Evolutionary conservation across 176 grass and related monocot genomes (phyloP), one percentile per base, ranked within the genome.

Genomic region (Ensete ventricosum): DNA sequence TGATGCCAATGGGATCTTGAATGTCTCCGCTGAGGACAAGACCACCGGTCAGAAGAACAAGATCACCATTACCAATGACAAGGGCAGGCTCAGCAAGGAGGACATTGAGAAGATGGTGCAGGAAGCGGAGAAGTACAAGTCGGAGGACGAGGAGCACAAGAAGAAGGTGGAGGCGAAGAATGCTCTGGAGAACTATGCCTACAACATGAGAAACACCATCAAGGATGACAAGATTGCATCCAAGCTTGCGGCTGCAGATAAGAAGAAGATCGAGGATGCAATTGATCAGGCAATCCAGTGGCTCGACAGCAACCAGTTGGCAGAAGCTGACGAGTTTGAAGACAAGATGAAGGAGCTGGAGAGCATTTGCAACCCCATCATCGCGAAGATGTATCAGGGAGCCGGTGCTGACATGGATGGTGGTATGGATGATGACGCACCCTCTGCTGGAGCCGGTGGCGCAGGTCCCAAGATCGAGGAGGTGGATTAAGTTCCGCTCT

Each of bases 281-380:
- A 69, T 69, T 19, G 67, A 69, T 3, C 29, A 69, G 14, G 67
- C 67, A 8, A 50, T 69, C 14, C 16, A 48, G 16, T 69, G 67
- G 67, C 67, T 50, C 3, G 66, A 69, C 14, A 8, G 67, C 67
- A 69, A 69, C 16, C 67, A 69, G 67, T 17, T n/a, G 16, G 67
- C 67, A 13, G 67, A 69, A 17, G 67, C 26, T 49, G 67, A 50
- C 19, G 34, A 69, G 24, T 69, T 69, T 8, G 67, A 69, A 17
- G 67, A 69, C 67, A 69, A 69, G 67, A n/a, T 69, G 67, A 69
- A 69, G 67, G 67, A 69, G 67, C 67, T 69, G 14, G 67, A 69
- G 34, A 29, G 29, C 27, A 20, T 50, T 43, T 69, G 67, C 67
- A 69, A 20, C 14, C 67, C 67, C 34, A 69, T 50, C 29, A 69